Evolutionary conservation across 1,284 basidiomycete genomes (phyloP).

Genomic region (Inonotus obliquus): DNA sequence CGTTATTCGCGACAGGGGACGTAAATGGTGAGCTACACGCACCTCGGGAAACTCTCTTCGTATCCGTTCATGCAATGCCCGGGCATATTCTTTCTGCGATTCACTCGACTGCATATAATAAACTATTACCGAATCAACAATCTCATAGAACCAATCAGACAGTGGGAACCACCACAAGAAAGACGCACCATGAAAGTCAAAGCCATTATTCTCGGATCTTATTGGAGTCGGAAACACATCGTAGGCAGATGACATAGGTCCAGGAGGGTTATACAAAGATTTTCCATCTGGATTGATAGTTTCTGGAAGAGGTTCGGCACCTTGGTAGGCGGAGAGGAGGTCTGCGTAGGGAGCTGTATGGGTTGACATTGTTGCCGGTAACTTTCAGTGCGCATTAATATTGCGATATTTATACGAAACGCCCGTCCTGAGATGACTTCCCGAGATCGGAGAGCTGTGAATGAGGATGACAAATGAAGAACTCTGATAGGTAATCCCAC

Average conservation of each 20-base stretch:
- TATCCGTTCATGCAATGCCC: constrained; percentile 60
- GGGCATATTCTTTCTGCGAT: constrained; percentile 45
- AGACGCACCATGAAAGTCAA: constrained; percentile 62
- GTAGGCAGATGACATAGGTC: constrained; percentile 44
- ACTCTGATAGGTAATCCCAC: too few species aligned
- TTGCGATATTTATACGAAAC: too few species aligned
- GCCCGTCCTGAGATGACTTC: too few species aligned
- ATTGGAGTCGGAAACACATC: constrained; percentile 51
- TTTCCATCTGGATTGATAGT: constrained; percentile 53
- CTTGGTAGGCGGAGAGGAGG: constrained; percentile 42
- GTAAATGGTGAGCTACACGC: background rate
- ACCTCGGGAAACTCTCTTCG: constrained; percentile 70
- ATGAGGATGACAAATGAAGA: too few species aligned
- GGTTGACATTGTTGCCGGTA: background rate
- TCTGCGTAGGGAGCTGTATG: constrained; percentile 26
- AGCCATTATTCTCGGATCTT: constrained; percentile 48
- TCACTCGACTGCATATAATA: constrained; percentile 48
- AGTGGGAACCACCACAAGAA: too few species aligned
- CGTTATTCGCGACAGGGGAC: background rate
- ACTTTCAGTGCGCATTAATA: background rate
- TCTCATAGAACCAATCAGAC: too few species aligned
- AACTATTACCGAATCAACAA: constrained; percentile 34
- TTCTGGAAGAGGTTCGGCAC: constrained; percentile 44
- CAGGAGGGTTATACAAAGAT: constrained; percentile 46
- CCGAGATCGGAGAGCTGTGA: too few species aligned